Percentiles rank a stretch among this genome's conserved stretches.
Conservation (phyloP, 2,329 filamentous ascomycete species). For the Aspergillus thermomutatus region DNA sequence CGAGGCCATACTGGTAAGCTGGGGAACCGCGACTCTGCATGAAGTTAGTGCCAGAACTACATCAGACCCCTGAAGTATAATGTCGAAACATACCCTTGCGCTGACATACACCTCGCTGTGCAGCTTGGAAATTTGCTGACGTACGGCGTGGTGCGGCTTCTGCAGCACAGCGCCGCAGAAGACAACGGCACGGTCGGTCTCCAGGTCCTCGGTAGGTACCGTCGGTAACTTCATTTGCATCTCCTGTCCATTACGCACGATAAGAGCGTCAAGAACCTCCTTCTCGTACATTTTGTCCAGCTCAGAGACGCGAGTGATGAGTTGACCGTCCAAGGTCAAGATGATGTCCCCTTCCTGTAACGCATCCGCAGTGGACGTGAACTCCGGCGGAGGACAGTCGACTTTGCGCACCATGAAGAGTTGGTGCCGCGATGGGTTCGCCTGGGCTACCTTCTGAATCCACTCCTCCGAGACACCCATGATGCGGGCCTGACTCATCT, state of each 20-base stretch:
- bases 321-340: constrained; percentile 81
- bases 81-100: constrained; percentile 53
- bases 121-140: constrained; percentile 94
- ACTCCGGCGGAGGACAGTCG: constrained; percentile 54
- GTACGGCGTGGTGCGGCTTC: constrained; percentile 89
- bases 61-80: not conserved
- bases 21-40: constrained; percentile 69
- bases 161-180: constrained; percentile 96
- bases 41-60: constrained; percentile 6
- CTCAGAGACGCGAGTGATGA: constrained; percentile 90
- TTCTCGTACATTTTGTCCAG: constrained; percentile 96
- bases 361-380: constrained; percentile 50
- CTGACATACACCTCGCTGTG: constrained; percentile 97
- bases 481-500: constrained; percentile 93
- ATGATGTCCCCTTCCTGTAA: constrained; percentile 90
- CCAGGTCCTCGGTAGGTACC: constrained; percentile 81
- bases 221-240: constrained; percentile 75
- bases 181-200: constrained; percentile 85
- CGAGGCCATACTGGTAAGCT: constrained; percentile 84
- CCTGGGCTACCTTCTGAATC: constrained; percentile 84
- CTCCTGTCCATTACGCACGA: constrained; percentile 82
- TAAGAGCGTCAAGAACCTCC: constrained; percentile 74
- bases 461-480: constrained; percentile 97
- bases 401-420: constrained; percentile 98
- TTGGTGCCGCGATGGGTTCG: constrained; percentile 90